These are phyloP conservation scores for Penicillium brasilianum DNA, from an alignment of 2,329 filamentous ascomycete species.

Conservation along the genomic window DNA sequence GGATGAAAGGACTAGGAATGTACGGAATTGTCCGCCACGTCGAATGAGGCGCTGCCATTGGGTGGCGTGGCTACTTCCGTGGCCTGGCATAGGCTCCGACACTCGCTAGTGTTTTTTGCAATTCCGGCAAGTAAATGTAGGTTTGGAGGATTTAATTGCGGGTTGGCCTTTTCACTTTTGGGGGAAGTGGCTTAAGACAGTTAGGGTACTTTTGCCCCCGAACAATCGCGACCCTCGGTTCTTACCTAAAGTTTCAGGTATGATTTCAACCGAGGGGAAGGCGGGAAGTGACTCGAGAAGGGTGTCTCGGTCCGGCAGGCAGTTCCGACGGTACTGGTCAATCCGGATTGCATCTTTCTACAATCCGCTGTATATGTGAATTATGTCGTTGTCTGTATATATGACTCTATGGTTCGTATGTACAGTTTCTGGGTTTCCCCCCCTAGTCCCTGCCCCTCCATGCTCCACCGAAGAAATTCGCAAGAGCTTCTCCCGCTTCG, in stretches of 20 bases:
- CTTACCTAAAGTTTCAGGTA: conserved; percentile 12
- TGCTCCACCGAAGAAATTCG: conserved; percentile 41
- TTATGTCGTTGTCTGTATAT: not conserved
- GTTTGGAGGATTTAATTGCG: not conserved
- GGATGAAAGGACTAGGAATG: conserved; percentile 7
- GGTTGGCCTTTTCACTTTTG: not conserved
- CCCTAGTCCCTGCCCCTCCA: conserved; percentile 26
- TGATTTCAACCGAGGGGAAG: conserved; percentile 6
- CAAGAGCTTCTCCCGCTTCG: conserved; percentile 46
- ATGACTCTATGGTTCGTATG: not conserved
- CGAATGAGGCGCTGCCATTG: conserved; percentile 15
- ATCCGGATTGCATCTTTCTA: not conserved
- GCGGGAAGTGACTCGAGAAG: conserved; percentile 7
- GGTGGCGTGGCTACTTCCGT: conserved; percentile 15
- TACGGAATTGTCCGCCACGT: conserved; percentile 1
- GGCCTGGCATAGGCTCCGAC: conserved; percentile 8
- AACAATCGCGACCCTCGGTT: conserved; percentile 12
- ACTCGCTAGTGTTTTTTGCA: conserved; percentile 5
- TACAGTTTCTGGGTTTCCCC: not conserved
- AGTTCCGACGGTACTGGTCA: not conserved
- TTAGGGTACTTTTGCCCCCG: conserved; percentile 1
- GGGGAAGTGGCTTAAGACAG: not conserved
- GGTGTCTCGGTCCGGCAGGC: conserved; percentile 11
- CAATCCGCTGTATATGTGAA: not conserved
- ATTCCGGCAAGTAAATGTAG: not conserved